Conservation (phyloP, 1,139 yeast genomes). For the Arxiozyma telluris region DNA sequence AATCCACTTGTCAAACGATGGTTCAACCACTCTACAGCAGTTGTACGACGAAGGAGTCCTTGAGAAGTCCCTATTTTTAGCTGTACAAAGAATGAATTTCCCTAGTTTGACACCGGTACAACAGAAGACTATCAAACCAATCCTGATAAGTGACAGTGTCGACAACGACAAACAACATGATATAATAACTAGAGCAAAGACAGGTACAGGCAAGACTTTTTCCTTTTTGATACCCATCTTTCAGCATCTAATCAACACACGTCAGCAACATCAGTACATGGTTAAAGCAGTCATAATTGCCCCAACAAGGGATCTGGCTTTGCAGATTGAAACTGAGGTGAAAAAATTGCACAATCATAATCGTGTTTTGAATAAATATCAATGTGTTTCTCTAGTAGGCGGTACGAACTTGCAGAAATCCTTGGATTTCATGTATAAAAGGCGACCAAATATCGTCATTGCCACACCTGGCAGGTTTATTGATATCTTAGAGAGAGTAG, state of each 20-base stretch:
- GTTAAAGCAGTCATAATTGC: slow-evolving; percentile 64
- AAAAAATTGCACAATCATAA: slow-evolving; percentile 35
- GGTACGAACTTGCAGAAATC: slow-evolving; percentile 39
- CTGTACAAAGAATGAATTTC: slow-evolving; percentile 39
- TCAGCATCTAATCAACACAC: slow-evolving; percentile 41
- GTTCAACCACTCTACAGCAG: slow-evolving; percentile 18
- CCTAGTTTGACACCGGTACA: slow-evolving; percentile 68
- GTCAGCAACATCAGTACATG: slow-evolving; percentile 17
- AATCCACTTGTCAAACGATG: slow-evolving; percentile 15
- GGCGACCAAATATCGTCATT: slow-evolving; percentile 50
- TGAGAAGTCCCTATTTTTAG: slow-evolving; percentile 21
- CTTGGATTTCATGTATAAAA: slow-evolving; percentile 28
- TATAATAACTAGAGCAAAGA: slow-evolving; percentile 79
- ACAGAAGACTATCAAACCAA: slow-evolving; percentile 59
- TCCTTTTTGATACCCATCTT: slow-evolving; percentile 79
- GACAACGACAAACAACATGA: slow-evolving; percentile 37
- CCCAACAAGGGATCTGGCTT: slow-evolving; percentile 89
- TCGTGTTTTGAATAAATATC: slow-evolving; percentile 29
- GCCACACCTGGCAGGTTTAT: slow-evolving; percentile 87
- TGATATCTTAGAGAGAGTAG: slow-evolving; percentile 47
- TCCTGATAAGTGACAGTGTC: slow-evolving; percentile 36
- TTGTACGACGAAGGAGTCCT: slow-evolving; percentile 23
- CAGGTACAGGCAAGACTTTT: slow-evolving; percentile 92
- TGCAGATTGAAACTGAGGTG: slow-evolving; percentile 68
- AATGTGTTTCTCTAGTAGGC: slow-evolving; percentile 41